phyloP scores from a whole-genome alignment of 306 rosid species.

The Cicer pinnatifidum region DNA sequence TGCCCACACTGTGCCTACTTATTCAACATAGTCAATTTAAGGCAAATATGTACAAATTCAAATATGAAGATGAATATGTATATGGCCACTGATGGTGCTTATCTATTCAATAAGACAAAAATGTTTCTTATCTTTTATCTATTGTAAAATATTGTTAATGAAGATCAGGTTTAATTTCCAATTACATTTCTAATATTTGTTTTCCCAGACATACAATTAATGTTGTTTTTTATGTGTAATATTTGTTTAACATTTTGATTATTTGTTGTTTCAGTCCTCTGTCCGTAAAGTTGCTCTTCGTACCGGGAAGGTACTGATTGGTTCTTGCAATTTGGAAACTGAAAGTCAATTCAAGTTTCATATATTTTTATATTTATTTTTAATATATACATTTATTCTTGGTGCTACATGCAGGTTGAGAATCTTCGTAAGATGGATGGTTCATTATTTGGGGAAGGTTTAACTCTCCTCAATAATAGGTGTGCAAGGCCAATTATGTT shows the following conservation, averaged over 20 bases:
- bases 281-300: conserved; percentile 82
- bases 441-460: conserved; percentile 85
- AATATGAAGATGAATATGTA: not conserved
- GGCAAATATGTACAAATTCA: not conserved
- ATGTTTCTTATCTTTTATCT: conserved; percentile 12
- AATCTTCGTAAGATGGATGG: conserved; percentile 63
- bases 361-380: not conserved
- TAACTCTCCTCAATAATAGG: conserved; percentile 76
- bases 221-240: conserved; percentile 20
- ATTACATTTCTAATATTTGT: conserved; percentile 31
- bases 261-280: conserved; percentile 74
- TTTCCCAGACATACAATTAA: not conserved
- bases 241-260: conserved; percentile 27
- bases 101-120: conserved; percentile 5
- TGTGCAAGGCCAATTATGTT: conserved; percentile 46
- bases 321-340: conserved; percentile 27
- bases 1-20: not conserved
- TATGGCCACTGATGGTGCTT: not conserved
- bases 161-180: conserved; percentile 10
- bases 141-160: conserved; percentile 6
- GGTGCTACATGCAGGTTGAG: conserved; percentile 61
- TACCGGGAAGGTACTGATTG: conserved; percentile 74
- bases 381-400: not conserved
- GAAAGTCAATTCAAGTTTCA: conserved; percentile 32
- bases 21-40: not conserved